phyloP scores from a whole-genome alignment of 2,329 filamentous ascomycete species.

The Colletotrichum graminicola region DNA sequence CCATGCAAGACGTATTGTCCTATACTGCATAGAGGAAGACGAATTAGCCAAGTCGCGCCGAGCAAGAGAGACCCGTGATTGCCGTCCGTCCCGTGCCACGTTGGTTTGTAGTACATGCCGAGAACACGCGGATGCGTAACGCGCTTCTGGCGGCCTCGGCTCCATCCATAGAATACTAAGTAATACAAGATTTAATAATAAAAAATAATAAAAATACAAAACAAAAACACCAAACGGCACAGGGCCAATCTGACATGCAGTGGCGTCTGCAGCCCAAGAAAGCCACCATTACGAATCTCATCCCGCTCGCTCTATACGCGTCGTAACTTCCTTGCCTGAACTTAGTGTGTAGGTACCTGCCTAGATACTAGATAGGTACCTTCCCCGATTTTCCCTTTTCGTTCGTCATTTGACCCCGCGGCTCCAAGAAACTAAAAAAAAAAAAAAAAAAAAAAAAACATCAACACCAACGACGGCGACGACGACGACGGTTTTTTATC shows the following conservation, averaged over 20 bases:
- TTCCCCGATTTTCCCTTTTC: neutral
- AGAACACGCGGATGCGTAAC: constrained; percentile 28
- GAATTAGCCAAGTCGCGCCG: neutral
- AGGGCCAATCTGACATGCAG: constrained; percentile 40
- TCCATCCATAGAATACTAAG: neutral
- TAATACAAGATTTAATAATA: no score
- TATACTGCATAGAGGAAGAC: no score
- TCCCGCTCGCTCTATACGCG: neutral
- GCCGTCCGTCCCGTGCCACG: constrained; percentile 6
- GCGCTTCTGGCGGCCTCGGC: neutral
- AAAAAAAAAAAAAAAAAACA: neutral
- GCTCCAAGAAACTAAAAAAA: neutral
- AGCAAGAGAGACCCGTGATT: neutral
- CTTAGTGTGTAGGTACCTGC: no score
- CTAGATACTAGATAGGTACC: no score
- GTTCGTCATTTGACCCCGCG: constrained; percentile 35
- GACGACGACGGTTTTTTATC: neutral
- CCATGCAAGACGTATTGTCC: neutral
- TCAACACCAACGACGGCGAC: neutral
- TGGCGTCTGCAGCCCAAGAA: constrained; percentile 25
- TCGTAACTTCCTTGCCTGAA: neutral
- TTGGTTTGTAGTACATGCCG: neutral
- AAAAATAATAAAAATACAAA: no score
- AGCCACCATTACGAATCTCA: constrained; percentile 32
- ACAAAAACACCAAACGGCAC: neutral